Percentiles rank a stretch among this genome's conserved stretches.
These are phyloP conservation scores for Lobosporangium transversale DNA, from an alignment of 192 early-diverging fungal genomes.

Conservation along the genomic window DNA sequence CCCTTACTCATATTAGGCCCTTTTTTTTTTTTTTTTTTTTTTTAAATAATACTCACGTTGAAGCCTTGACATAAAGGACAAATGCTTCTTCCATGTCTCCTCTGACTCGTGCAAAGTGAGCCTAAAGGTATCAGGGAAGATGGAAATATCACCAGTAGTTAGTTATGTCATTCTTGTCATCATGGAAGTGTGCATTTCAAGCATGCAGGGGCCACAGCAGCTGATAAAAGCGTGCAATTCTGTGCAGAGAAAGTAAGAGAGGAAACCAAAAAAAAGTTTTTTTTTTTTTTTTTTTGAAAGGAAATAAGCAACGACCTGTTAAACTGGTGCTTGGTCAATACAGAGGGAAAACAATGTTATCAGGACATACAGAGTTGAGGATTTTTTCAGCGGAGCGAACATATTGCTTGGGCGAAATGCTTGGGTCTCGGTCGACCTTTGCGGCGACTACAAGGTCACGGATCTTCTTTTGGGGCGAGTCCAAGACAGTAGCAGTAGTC, in stretches of 20 bases:
- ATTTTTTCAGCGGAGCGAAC: constrained; percentile 37
- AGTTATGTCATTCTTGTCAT: not conserved
- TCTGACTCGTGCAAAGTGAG: constrained; percentile 19
- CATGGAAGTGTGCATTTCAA: no score
- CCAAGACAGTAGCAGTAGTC: constrained; percentile 24
- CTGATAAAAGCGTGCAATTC: no score
- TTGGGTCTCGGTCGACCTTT: constrained; percentile 28
- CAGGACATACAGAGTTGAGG: constrained; percentile 28
- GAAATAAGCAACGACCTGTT: not conserved
- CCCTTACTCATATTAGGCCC: no score
- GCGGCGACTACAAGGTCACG: constrained; percentile 15
- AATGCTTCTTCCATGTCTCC: constrained; percentile 47
- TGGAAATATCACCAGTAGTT: not conserved
- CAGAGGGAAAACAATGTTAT: no score
- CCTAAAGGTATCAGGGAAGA: constrained; percentile 12
- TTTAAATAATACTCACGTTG: constrained; percentile 39
- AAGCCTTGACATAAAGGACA: constrained; percentile 42
- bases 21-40: no score
- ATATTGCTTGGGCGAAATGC: constrained; percentile 22
- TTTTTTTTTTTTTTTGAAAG: no score
- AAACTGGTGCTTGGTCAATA: not conserved
- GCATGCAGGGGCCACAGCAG: no score
- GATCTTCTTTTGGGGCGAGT: constrained; percentile 50
- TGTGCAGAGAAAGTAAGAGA: no score
- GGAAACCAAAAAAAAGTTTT: no score